Base-by-base conservation (phyloP, 768 basidiomycete species). In the Suillus tomentosus region DNA sequence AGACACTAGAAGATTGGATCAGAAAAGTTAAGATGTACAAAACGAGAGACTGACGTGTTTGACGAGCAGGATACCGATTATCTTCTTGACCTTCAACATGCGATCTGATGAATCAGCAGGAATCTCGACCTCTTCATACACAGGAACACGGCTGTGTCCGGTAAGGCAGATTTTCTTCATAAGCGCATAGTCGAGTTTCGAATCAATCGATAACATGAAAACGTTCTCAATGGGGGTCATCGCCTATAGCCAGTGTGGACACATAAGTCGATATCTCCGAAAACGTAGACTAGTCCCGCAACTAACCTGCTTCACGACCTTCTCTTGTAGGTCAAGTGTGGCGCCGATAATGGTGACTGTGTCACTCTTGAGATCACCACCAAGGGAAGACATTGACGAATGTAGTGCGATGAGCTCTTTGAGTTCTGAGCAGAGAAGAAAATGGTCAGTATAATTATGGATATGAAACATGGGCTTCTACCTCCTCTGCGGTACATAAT, bases 331-430 rank as follows among this genome's bases (percentile, higher is more conserved):
- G 72, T 95, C 94, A 27, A 96, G 85, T 0, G 93, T 93, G 1
- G 91, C 92, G 19, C 94, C 93, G 45, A 95, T 94, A 73, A 96
- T 95, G 1, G 88, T 88, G 59, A 95, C 91, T 0, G 94, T 96
- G 71, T 96, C 94, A 1, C 79, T 85, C 70, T 92, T 90, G 51
- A 96, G 79, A 72, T 96, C 95, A 13, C 95, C 95, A 14, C 93
- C 94, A 64, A 88, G 89, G 0, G 88, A 80, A 6, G 85, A 88
- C 39, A 82, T 82, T 0, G 84, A 85, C 2, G 87, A 88, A 67
- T 96, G 95, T 85, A 96, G 87, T 2, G 93, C 92, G 64, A 96
- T 95, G 34, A 96, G 79, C 72, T 96, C 94, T 70, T 95, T 94
- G 36, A 96, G 82, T 72, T 96, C 92, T 81, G 69, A 9, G 14